Evolutionary conservation across 192 early-diverging fungal species (phyloP), one percentile per base, ranked within the genome.

Genomic region (Spinellus fusiger): DNA sequence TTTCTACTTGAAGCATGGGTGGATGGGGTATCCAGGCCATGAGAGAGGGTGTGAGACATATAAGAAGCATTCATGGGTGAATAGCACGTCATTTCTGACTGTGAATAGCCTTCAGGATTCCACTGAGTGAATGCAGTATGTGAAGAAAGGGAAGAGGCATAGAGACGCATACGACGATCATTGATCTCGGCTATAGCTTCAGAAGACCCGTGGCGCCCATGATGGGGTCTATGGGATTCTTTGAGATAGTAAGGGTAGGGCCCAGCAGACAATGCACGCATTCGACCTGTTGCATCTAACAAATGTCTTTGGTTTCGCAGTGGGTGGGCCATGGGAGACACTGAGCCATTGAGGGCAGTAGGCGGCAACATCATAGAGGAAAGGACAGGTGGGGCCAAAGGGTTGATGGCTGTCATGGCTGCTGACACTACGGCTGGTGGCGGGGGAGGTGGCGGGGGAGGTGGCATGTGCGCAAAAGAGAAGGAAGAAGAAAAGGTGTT

Each of bases 241-340:
- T 18, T 44, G 13, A 44, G 46, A 33, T 60, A 44, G 46, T 47
- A 26, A 7, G 61, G 50, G 23, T 63, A 63, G 25, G 52, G 56
- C 13, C 65, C 65, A 16, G 59, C 58, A 0, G 65, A 67, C 22
- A 59, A 57, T 44, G 65, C 56, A 20, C 65, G 57, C n/a, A 35
- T 18, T 13, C 65, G 58, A 13, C 58, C 65, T 9, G 58, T 38
- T 18, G 50, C 32, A 35, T 44, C 20, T 15, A 25, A 22, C 7
- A 27, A 47, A 18, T 10, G 46, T 20, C 16, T 18, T 13, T 32
- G 58, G 58, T 28, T 28, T 3, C n/a, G 26, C n/a, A 47, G 32
- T 40, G 32, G 18, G 40, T 18, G n/a, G 20, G 49, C n/a, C 2
- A 27, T 23, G 20, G 13, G 20, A 25, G 27, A 25, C 3, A 29